Percentiles rank a stretch among this genome's conserved stretches.
Evolutionary conservation across 192 early-diverging fungal genomes (phyloP).

Genomic region (Mycoemilia scoparia): DNA sequence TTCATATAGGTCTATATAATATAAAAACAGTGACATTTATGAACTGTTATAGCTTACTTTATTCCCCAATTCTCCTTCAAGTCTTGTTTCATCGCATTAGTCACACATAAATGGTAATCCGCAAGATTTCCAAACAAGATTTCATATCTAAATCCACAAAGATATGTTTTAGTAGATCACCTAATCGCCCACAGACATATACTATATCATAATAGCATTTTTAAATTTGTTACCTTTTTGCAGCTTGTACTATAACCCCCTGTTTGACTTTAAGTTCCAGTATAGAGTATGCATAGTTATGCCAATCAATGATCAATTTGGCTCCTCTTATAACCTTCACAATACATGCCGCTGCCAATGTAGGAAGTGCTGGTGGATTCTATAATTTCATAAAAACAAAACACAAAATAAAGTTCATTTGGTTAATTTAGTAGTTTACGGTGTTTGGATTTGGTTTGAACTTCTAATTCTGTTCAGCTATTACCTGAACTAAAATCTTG

Average conservation of each 20-base stretch:
- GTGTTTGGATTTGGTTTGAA: background rate
- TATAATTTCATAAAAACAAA: conserved; percentile 14
- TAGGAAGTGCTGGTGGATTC: conserved; percentile 94
- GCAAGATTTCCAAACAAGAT: conserved; percentile 29
- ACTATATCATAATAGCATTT: no score
- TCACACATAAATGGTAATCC: conserved; percentile 70
- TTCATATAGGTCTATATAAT: background rate
- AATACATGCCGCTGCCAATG: conserved; percentile 56
- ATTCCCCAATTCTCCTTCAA: conserved; percentile 41
- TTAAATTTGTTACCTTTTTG: conserved; percentile 13
- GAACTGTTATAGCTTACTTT: conserved; percentile 24
- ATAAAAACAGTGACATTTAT: background rate
- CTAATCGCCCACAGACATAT: no score
- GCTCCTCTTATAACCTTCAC: conserved; percentile 43
- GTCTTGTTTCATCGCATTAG: conserved; percentile 57
- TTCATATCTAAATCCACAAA: conserved; percentile 12
- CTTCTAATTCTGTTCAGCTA: conserved; percentile 1
- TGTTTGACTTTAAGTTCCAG: conserved; percentile 52
- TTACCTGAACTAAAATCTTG: conserved; percentile 63
- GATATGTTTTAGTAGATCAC: no score
- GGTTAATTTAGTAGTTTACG: background rate
- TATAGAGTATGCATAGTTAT: conserved; percentile 88
- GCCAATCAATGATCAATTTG: conserved; percentile 87
- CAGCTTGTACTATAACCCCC: conserved; percentile 18
- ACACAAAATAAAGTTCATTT: background rate